Evolutionary conservation across 768 basidiomycete species (phyloP).

Genomic region (Pisolithus orientalis): DNA sequence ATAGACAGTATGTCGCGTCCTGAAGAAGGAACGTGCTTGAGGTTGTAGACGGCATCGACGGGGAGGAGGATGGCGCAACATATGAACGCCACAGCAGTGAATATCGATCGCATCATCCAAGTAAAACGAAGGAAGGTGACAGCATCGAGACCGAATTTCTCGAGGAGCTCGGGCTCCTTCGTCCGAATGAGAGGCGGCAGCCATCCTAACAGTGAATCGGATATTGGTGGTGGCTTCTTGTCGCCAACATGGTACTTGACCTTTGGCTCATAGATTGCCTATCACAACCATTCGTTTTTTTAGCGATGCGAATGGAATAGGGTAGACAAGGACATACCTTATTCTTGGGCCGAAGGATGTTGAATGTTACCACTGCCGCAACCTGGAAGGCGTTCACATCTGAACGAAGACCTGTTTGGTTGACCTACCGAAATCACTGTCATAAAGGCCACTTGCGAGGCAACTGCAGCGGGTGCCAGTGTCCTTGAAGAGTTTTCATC

Average conservation of each 20-base stretch:
- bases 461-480: conserved; percentile 77
- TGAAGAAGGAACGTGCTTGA: conserved; percentile 48
- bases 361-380: conserved; percentile 71
- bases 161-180: conserved; percentile 83
- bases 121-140: conserved; percentile 89
- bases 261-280: conserved; percentile 92
- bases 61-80: conserved; percentile 76
- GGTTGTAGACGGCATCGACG: conserved; percentile 80
- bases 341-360: conserved; percentile 82
- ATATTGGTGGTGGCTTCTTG: conserved; percentile 76
- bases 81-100: conserved; percentile 55
- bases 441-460: conserved; percentile 74
- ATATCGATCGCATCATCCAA: conserved; percentile 74
- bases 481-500: conserved; percentile 39
- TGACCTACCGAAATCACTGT: conserved; percentile 58
- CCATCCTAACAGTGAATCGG: conserved; percentile 84
- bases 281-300: background rate
- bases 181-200: conserved; percentile 76
- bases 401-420: background rate
- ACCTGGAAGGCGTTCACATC: conserved; percentile 33
- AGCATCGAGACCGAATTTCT: conserved; percentile 88
- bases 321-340: conserved; percentile 42
- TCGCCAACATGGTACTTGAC: conserved; percentile 81
- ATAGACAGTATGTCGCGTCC: conserved; percentile 64
- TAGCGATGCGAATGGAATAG: background rate